phyloP scores from a whole-genome alignment of 352 stramenopile genomes.

The Phytophthora macrochlamydospora region DNA sequence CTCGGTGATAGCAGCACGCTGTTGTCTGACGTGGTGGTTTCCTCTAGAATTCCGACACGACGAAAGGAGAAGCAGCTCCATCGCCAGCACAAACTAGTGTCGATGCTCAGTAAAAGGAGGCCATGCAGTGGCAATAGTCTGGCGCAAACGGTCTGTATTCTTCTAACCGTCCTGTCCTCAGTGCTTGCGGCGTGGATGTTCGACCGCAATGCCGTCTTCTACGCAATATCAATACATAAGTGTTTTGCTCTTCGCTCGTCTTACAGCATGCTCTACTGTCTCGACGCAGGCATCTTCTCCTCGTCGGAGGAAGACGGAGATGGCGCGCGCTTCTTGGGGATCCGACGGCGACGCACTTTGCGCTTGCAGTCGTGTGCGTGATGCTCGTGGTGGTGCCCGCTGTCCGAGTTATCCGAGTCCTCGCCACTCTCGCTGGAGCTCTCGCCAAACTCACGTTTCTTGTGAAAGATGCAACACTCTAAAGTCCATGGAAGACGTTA shows the following conservation, averaged over 20 bases:
- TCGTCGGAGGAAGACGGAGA: conserved; percentile 45
- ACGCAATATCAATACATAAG: conserved; percentile 34
- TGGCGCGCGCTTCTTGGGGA: conserved; percentile 35
- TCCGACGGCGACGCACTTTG: conserved; percentile 25
- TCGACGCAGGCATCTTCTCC: conserved; percentile 30
- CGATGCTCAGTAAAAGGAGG: conserved; percentile 17
- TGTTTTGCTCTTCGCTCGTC: conserved; percentile 7
- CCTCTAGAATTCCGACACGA: conserved; percentile 15
- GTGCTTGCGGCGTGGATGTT: conserved; percentile 13
- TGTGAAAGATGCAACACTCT: conserved; percentile 95
- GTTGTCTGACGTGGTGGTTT: too few species aligned
- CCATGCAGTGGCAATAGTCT: conserved; percentile 7
- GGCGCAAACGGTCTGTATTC: conserved; percentile 13
- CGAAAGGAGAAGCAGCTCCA: conserved; percentile 16
- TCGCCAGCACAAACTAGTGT: conserved; percentile 6
- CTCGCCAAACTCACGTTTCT: conserved; percentile 90
- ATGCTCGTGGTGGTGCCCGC: conserved; percentile 24
- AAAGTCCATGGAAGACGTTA: background rate
- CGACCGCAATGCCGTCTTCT: conserved; percentile 7
- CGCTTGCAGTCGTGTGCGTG: conserved; percentile 39
- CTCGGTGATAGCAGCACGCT: too few species aligned
- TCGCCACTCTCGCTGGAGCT: conserved; percentile 91
- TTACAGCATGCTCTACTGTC: conserved; percentile 23
- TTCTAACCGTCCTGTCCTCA: conserved; percentile 14
- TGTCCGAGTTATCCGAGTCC: conserved; percentile 62